Percentiles rank a stretch among this genome's conserved stretches.
phyloP scores from a whole-genome alignment of 2,329 filamentous ascomycete species.

The Bipolaris sorokiniana region DNA sequence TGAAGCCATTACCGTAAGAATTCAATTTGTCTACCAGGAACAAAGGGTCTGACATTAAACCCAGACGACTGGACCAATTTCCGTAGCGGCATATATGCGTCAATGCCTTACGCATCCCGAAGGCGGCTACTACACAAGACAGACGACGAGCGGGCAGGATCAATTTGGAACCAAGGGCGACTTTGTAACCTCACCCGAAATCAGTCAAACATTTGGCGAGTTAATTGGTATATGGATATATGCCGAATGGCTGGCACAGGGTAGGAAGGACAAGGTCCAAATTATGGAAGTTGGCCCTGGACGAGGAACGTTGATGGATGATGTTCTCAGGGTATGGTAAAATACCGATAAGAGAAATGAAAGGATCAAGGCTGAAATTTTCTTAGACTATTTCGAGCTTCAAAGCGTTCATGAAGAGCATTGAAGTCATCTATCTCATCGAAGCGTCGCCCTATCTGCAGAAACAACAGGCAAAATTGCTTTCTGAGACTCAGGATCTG shows the following conservation, averaged over 20 bases:
- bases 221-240: conserved; percentile 93
- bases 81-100: conserved; percentile 94
- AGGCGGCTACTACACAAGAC: conserved; percentile 90
- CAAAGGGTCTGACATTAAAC: conserved; percentile 5
- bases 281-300: conserved; percentile 94
- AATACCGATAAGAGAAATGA: not conserved
- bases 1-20: conserved; percentile 80
- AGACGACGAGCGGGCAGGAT: conserved; percentile 70
- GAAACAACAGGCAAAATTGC: conserved; percentile 75
- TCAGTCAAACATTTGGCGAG: conserved; percentile 96
- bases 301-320: conserved; percentile 94
- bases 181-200: conserved; percentile 96
- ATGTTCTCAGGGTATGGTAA: conserved; percentile 78
- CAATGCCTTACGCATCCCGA: conserved; percentile 93
- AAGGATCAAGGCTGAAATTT: conserved; percentile 17
- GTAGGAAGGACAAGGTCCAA: conserved; percentile 74
- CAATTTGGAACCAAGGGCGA: conserved; percentile 94
- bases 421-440: conserved; percentile 90
- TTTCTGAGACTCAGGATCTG: conserved; percentile 76
- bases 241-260: conserved; percentile 95
- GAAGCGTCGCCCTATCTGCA: conserved; percentile 87
- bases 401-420: conserved; percentile 73
- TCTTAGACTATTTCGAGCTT: conserved; percentile 81
- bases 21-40: not conserved
- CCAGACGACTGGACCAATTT: conserved; percentile 84